A percentile compares a stretch with the other conserved stretches of the same genome.
Conservation (phyloP, 2,329 filamentous ascomycete species). For the Leptographium flavum region DNA sequence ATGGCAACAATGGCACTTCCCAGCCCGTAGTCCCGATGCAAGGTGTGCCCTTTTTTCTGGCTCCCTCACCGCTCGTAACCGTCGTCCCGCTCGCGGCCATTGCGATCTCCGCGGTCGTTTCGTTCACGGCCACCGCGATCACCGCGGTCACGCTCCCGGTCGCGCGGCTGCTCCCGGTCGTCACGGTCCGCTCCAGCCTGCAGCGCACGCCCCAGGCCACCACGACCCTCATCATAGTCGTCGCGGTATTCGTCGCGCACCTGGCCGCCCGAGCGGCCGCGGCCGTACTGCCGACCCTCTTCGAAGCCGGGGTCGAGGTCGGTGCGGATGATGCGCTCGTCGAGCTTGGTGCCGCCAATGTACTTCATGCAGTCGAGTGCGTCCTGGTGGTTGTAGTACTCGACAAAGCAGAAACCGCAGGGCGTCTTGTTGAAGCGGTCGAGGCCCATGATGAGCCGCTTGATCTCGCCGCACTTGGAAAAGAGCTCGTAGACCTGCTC, state of each 20-base stretch:
- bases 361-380: constrained; percentile 98
- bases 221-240: constrained; percentile 89
- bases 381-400: constrained; percentile 97
- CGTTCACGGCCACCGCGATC: constrained; percentile 1
- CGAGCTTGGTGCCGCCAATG: constrained; percentile 91
- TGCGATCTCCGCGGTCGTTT: constrained; percentile 1
- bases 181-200: too few species aligned
- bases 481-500: constrained; percentile 98
- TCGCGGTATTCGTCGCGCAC: constrained; percentile 96
- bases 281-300: constrained; percentile 89
- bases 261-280: constrained; percentile 90
- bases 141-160: constrained; percentile 33
- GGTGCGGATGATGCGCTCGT: constrained; percentile 90
- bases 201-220: constrained; percentile 71
- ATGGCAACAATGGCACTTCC: not conserved
- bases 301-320: constrained; percentile 93
- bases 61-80: constrained; percentile 37
- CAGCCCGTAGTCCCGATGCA: not conserved
- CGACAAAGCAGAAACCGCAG: constrained; percentile 98
- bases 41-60: not conserved
- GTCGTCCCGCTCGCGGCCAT: constrained; percentile 24
- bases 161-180: constrained; percentile 25
- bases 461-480: constrained; percentile 93
- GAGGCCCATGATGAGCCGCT: constrained; percentile 92
- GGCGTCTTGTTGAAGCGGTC: constrained; percentile 96